A percentile compares a stretch with the other conserved stretches of the same genome.
phyloP scores from a whole-genome alignment of 208 protist species.

The Acanthamoeba royreba region DNA sequence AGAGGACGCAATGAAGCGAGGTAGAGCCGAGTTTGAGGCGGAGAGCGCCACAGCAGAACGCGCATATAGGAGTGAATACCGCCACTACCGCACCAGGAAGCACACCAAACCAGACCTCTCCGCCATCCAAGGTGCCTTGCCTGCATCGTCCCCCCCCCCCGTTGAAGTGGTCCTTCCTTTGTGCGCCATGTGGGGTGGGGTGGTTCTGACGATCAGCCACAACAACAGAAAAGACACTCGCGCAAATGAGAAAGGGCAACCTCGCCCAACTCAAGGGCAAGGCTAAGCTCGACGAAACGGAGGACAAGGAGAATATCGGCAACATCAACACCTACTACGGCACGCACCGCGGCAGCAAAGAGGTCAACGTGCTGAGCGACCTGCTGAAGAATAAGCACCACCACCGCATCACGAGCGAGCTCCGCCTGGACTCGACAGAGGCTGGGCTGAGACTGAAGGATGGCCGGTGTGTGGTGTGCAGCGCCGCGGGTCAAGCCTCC shows the following conservation, averaged over 20 bases:
- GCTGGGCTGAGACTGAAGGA: background rate
- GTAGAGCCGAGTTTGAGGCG: background rate
- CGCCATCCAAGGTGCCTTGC: background rate
- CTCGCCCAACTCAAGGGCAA: background rate
- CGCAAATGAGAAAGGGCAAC: background rate
- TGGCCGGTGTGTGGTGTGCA: background rate
- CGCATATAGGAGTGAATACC: background rate
- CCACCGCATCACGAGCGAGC: background rate
- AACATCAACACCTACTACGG: background rate
- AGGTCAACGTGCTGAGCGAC: background rate
- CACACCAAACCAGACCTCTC: background rate
- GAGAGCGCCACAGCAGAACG: background rate
- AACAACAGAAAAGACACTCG: background rate
- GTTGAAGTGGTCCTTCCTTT: too few species aligned
- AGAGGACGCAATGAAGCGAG: background rate
- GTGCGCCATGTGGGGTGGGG: background rate
- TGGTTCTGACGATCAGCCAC: background rate
- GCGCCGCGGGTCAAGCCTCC: background rate
- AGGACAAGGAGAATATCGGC: background rate
- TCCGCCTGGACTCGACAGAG: background rate
- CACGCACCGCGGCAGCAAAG: background rate
- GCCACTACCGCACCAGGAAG: background rate
- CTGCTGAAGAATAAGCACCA: background rate
- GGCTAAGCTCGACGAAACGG: background rate
- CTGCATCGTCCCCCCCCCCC: too few species aligned